Base-by-base conservation (phyloP, 306 rosid genomes). In the Sophora flavescens region DNA sequence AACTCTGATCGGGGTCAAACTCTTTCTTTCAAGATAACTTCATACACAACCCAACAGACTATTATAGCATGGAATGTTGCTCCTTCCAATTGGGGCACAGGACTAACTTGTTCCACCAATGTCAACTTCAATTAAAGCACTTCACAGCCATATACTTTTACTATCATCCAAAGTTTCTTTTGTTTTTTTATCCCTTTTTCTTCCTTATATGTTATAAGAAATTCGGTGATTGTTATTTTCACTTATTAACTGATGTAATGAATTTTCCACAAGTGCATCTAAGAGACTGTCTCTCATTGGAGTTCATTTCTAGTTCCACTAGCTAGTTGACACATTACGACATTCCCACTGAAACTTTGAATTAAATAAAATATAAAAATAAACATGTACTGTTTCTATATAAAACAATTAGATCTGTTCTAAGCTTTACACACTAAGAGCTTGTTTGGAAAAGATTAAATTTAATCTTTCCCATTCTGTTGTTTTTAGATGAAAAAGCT, bases 1-100 rank as follows among this genome's bases (percentile, higher is more conserved):
- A 33, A 39, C 95, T 13, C 76, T 92, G 0, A 62, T n/a, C n/a
- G 65, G 16, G 93, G 88, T 15, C 98, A 94, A 90, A 0, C 87
- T 30, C 91, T 95, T 50, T 95, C 97, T 17, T 95, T 90, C 71
- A 91, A 50, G 82, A 60, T 88, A 36, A 92, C 91, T 69, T 89
- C 97, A 2, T 90, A 86, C 89, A 81, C 96, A 1, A 79, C 95
- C 51, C 76, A 36, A 80, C 76, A 95, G 75, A 92, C 93, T n/a
- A 58, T 90, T 12, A 68, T 76, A 1, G 87, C 84, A 2, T 86
- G 88, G 92, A 85, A 90, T 82, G 95, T 84, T 73, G 87, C 90
- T 64, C 93, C 96, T 80, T 0, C 92, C 2, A 78, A 83, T n/a
- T 95, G 97, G 97, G 67, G 13, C 13, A 74, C 63, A 4, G 98